These are phyloP conservation scores for Candida sp. DNA, from an alignment of 1,139 yeast genomes.

Conservation along the genomic window DNA sequence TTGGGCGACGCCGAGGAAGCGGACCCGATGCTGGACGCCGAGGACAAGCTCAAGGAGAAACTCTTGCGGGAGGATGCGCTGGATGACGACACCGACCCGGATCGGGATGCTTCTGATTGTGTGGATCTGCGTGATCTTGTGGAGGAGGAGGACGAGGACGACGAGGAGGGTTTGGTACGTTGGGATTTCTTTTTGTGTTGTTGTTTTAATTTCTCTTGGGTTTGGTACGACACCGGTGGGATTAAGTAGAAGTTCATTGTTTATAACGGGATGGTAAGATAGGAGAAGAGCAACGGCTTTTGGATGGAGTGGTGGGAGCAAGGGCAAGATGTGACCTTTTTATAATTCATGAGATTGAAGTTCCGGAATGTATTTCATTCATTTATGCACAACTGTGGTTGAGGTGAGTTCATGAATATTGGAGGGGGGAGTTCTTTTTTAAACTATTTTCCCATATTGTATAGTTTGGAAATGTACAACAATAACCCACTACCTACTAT, in stretches of 20 bases:
- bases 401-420: neutral
- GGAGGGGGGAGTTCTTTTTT: neutral
- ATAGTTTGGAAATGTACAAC: neutral
- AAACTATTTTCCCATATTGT: neutral
- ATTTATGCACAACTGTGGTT: too few species aligned
- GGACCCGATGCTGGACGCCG: neutral
- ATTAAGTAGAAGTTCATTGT: constrained; percentile 21
- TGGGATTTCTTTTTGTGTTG: constrained; percentile 8
- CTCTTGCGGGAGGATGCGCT: neutral
- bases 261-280: neutral
- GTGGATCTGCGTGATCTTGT: neutral
- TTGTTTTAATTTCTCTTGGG: constrained; percentile 29
- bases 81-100: neutral
- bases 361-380: too few species aligned
- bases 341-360: too few species aligned
- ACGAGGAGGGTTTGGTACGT: neutral
- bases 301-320: neutral
- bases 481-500: neutral
- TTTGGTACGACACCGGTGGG: constrained; percentile 31
- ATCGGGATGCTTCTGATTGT: neutral
- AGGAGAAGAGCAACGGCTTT: neutral
- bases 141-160: neutral
- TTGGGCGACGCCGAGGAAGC: neutral
- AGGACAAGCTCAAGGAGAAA: neutral
- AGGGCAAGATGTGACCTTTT: too few species aligned